Evolutionary conservation across 495 filamentous ascomycete species (phyloP).

Genomic region (Collariella sp.): DNA sequence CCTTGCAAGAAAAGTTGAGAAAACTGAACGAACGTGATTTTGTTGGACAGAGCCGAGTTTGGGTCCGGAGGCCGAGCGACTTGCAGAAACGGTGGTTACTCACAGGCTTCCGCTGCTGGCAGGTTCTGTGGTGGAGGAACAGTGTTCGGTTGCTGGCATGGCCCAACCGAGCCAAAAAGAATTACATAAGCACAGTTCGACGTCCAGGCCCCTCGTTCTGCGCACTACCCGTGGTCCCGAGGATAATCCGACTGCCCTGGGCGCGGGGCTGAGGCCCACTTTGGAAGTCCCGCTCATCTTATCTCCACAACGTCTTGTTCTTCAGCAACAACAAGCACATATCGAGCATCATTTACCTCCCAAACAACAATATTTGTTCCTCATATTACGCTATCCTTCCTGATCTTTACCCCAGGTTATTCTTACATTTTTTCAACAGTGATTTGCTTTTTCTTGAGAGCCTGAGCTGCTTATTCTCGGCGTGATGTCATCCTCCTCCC

Average conservation of each 20-base stretch:
- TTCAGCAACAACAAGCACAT: too few species aligned
- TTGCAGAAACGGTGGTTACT: constrained; percentile 6
- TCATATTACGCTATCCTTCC: too few species aligned
- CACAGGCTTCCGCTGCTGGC: neutral
- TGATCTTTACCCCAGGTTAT: too few species aligned
- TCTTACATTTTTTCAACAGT: too few species aligned
- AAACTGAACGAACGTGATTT: neutral
- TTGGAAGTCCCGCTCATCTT: neutral
- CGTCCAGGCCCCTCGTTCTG: neutral
- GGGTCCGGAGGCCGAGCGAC: neutral
- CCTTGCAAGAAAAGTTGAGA: neutral
- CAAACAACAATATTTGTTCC: too few species aligned
- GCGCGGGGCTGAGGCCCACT: neutral
- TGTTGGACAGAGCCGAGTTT: neutral
- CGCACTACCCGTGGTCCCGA: constrained; percentile 3
- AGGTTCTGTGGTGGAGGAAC: constrained; percentile 11
- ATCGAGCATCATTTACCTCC: too few species aligned
- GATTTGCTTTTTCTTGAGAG: too few species aligned
- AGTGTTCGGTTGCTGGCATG: constrained; percentile 15
- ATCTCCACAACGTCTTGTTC: too few species aligned
- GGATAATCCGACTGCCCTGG: constrained; percentile 6
- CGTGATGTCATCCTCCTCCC: constrained; percentile 5
- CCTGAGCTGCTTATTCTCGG: neutral
- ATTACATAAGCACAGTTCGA: constrained; percentile 17
- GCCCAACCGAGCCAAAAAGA: constrained; percentile 13